Percentiles rank a stretch among this genome's conserved stretches.
Conservation (phyloP, 2,329 filamentous ascomycete genomes). For the Hypoxylon sp. region DNA sequence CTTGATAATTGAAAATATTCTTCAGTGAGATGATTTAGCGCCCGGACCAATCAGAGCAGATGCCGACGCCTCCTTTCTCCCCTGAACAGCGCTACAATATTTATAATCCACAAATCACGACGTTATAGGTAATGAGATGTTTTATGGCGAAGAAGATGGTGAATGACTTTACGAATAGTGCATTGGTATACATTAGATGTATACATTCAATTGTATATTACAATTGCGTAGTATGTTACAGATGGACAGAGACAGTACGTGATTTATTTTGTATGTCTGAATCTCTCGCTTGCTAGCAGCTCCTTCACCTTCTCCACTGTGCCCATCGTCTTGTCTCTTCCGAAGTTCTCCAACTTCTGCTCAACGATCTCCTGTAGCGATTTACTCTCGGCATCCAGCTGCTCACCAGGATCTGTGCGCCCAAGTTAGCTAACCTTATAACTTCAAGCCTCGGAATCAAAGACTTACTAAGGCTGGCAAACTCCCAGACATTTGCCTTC, state of each 20-base stretch:
- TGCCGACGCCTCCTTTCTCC: background rate
- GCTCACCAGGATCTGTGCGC: slow-evolving; percentile 62
- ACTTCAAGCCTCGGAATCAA: slow-evolving; percentile 9
- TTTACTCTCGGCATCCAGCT: slow-evolving; percentile 58
- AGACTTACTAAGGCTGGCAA: slow-evolving; percentile 75
- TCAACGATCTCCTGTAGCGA: slow-evolving; percentile 58
- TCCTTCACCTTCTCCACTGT: slow-evolving; percentile 70
- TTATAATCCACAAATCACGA: background rate
- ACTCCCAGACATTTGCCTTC: slow-evolving; percentile 98
- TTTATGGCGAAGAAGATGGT: background rate
- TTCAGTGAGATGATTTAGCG: slow-evolving; percentile 34
- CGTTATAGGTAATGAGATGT: background rate
- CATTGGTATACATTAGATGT: slow-evolving; percentile 39
- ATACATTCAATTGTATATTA: slow-evolving; percentile 41
- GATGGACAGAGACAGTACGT: slow-evolving; percentile 28
- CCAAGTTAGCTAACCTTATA: slow-evolving; percentile 33
- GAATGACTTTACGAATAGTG: background rate
- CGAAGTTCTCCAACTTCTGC: slow-evolving; percentile 69
- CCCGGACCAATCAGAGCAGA: slow-evolving; percentile 43
- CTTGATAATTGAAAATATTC: slow-evolving; percentile 41
- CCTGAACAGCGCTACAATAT: background rate
- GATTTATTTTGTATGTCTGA: slow-evolving; percentile 54
- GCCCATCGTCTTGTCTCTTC: slow-evolving; percentile 63
- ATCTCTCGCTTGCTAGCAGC: slow-evolving; percentile 66
- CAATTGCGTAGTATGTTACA: slow-evolving; percentile 35